Base-by-base conservation (phyloP, 371 early-diverging fungal species). In the Mortierella sp. region DNA sequence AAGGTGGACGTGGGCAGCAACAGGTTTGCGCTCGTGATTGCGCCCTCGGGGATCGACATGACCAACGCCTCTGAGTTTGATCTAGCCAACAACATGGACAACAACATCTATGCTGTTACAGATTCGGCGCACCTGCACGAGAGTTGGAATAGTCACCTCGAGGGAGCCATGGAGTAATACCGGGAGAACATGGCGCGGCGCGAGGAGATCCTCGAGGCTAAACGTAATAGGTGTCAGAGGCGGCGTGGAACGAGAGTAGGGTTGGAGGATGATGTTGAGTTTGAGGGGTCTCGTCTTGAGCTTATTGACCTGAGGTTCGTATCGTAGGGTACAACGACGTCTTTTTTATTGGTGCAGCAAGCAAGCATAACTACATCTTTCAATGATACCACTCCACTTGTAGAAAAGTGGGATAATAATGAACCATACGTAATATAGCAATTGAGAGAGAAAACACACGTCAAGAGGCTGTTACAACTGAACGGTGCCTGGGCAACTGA, bases 211-310 rank as follows among this genome's bases (percentile, higher is more conserved):
- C 43, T n/a, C 31, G 39, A 66, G 13, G 79, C 79, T 0, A 74
- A 71, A 45, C 53, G 31, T 26, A 58, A 72, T n/a, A 29, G 55
- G 53, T 8, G 66, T 29, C 58, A 64, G 55, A 16, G 39, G 40
- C 29, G 11, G n/a, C n/a, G n/a, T 24, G 63, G 47, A 53, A 34
- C 41, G 26, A 40, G 29, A 64, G 64, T 9, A 0, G 45, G 13
- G 2, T 6, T 47, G 52, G 67, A 55, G 41, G 71, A 29, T 39
- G 80, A 85, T 26, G 81, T 83, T 34, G 87, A 88, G 55, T 86
- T 87, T 55, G 71, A 72, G 5, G 86, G 76, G 75, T 87, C 84
- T 14, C 74, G 74, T 8, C 79, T 85, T 0, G 83, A 71, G 16
- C 37, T 74, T 43, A 63, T 79, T 44, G 79, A 79, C 40, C 37